Evolutionary conservation across 2,329 filamentous ascomycete genomes (phyloP).

Genomic region (Nigrospora oryzae): DNA sequence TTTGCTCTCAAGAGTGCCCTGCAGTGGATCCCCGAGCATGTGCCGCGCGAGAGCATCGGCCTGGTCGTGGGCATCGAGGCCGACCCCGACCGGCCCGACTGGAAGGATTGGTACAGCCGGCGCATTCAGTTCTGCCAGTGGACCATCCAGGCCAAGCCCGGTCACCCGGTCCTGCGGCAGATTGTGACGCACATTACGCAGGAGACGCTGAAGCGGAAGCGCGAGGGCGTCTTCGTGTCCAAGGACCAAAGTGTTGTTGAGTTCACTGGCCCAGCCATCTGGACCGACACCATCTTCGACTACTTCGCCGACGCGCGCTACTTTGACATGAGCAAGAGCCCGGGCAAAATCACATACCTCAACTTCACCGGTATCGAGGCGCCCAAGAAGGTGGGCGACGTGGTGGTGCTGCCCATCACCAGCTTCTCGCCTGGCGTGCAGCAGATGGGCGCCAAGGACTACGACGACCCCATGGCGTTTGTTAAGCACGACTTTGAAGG

Average conservation of each 20-base stretch:
- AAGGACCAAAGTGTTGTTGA: constrained; percentile 76
- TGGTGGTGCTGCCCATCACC: constrained; percentile 89
- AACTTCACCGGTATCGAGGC: constrained; percentile 84
- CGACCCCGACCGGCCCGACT: constrained; percentile 86
- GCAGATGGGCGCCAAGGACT: constrained; percentile 85
- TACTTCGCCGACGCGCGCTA: constrained; percentile 90
- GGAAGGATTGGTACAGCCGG: constrained; percentile 92
- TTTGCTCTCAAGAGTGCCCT: constrained; percentile 71
- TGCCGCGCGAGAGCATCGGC: constrained; percentile 71
- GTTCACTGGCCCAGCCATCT: constrained; percentile 87
- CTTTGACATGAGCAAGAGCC: constrained; percentile 69
- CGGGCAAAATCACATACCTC: constrained; percentile 69
- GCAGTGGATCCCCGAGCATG: constrained; percentile 76
- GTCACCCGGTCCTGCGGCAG: constrained; percentile 84
- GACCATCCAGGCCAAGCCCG: constrained; percentile 94
- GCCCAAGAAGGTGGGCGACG: constrained; percentile 84
- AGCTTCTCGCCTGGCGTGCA: constrained; percentile 92
- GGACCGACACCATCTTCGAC: constrained; percentile 86
- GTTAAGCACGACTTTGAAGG: constrained; percentile 96
- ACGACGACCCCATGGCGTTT: constrained; percentile 92
- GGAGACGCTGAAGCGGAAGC: constrained; percentile 68
- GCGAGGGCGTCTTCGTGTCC: constrained; percentile 34
- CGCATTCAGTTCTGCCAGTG: constrained; percentile 98
- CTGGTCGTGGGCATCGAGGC: constrained; percentile 93
- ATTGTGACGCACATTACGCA: constrained; percentile 81